Evolutionary conservation across 2,329 filamentous ascomycete species (phyloP).

Genomic region (Blastomyces percursus): DNA sequence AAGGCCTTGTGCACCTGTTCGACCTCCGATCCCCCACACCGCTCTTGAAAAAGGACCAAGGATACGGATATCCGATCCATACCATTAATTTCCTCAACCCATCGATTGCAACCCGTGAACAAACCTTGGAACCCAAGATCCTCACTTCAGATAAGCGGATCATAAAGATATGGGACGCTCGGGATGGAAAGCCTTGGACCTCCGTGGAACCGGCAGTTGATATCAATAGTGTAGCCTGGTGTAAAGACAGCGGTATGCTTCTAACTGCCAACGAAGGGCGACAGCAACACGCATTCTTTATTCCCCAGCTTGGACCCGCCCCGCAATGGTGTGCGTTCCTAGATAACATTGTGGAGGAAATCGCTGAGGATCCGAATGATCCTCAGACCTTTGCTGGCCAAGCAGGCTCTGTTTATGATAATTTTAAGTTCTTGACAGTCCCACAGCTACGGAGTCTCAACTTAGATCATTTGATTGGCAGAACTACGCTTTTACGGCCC

Average conservation of each 20-base stretch:
- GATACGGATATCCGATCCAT: constrained; percentile 85
- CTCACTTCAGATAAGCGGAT: constrained; percentile 88
- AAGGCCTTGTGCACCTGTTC: constrained; percentile 79
- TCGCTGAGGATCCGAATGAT: constrained; percentile 70
- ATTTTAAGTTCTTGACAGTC: constrained; percentile 94
- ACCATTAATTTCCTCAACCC: constrained; percentile 58
- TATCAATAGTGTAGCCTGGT: constrained; percentile 88
- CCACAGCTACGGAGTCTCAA: constrained; percentile 77
- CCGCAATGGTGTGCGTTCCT: constrained; percentile 95
- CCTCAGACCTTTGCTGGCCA: constrained; percentile 43
- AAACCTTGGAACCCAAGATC: constrained; percentile 59
- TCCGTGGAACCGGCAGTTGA: constrained; percentile 91
- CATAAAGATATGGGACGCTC: constrained; percentile 91
- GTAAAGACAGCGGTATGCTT: constrained; percentile 85
- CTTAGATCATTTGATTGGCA: constrained; percentile 78
- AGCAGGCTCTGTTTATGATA: constrained; percentile 78
- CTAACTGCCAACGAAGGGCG: constrained; percentile 94
- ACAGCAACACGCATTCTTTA: constrained; percentile 90
- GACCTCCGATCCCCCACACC: constrained; percentile 82
- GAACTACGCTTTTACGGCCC: constrained; percentile 76
- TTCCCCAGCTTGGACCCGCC: constrained; percentile 83
- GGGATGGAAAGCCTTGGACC: constrained; percentile 79
- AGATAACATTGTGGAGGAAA: constrained; percentile 96
- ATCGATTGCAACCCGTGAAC: constrained; percentile 61
- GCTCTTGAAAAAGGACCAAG: constrained; percentile 84